phyloP scores from a whole-genome alignment of 441 rosid species.

The Gossypium schwendimanii region DNA sequence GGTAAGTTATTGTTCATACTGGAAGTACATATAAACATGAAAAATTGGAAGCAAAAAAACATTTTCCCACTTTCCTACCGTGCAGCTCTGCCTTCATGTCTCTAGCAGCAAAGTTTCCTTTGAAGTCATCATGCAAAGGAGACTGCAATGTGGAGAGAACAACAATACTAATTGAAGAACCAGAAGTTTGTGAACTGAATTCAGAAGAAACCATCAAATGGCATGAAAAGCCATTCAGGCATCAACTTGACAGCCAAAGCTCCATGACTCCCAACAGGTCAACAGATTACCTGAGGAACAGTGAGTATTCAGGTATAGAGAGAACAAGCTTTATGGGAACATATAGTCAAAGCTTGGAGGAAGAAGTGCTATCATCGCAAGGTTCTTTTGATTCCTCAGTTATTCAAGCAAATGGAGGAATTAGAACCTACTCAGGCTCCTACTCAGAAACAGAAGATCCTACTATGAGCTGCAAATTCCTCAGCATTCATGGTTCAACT shows the following conservation, averaged over 20 bases:
- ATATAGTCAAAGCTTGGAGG: conserved; percentile 48
- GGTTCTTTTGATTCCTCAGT: conserved; percentile 45
- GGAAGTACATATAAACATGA: conserved; percentile 3
- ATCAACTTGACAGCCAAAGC: conserved; percentile 31
- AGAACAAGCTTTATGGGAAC: conserved; percentile 33
- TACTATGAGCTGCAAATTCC: conserved; percentile 27
- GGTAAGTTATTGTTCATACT: conserved; percentile 40
- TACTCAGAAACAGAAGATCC: conserved; percentile 56
- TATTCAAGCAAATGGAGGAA: conserved; percentile 36
- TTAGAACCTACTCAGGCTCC: conserved; percentile 45
- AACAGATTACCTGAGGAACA: conserved; percentile 31
- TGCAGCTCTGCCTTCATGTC: conserved; percentile 98
- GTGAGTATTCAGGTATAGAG: conserved; percentile 35
- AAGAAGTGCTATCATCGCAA: conserved; percentile 63
- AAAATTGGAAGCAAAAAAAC: conserved; percentile 11
- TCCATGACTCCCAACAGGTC: conserved; percentile 29
- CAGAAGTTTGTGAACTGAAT: conserved; percentile 42
- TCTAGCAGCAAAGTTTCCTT: conserved; percentile 72
- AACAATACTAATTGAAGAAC: conserved; percentile 52
- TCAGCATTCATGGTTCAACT: conserved; percentile 27
- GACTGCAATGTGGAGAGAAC: conserved; percentile 22
- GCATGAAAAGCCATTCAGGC: conserved; percentile 29
- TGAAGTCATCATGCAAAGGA: conserved; percentile 33
- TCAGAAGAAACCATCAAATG: conserved; percentile 34
- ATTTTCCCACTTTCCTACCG: conserved; percentile 15